phyloP scores from a whole-genome alignment of 1,139 yeast genomes.

The Nakaseomyces bracarensis region DNA sequence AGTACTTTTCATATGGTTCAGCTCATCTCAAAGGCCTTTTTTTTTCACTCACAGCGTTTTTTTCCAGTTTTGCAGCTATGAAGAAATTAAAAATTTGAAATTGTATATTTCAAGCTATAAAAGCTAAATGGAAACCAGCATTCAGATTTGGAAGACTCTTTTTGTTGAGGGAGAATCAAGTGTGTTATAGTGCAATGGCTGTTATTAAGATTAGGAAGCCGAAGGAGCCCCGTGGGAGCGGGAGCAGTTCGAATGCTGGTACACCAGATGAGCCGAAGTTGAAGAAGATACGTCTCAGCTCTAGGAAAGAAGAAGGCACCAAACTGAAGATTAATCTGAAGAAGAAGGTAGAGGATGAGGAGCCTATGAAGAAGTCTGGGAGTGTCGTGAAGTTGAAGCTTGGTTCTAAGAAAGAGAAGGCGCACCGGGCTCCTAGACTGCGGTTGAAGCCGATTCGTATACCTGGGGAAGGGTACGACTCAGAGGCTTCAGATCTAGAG shows the following conservation, averaged over 20 bases:
- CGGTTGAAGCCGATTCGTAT: slow-evolving; percentile 75
- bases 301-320: slow-evolving; percentile 9
- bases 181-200: slow-evolving; percentile 23
- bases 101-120: no score
- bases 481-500: slow-evolving; percentile 93
- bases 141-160: no score
- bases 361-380: slow-evolving; percentile 7
- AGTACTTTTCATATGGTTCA: no score
- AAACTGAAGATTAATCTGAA: slow-evolving; percentile 32
- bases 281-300: slow-evolving; percentile 25
- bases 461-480: slow-evolving; percentile 94
- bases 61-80: no score
- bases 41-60: not conserved
- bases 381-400: slow-evolving; percentile 25
- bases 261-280: slow-evolving; percentile 18
- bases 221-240: slow-evolving; percentile 14
- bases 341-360: slow-evolving; percentile 15
- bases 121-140: not conserved
- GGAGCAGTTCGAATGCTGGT: slow-evolving; percentile 6
- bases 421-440: slow-evolving; percentile 47
- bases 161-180: not conserved
- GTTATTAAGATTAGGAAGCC: slow-evolving; percentile 30
- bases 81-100: no score
- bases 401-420: slow-evolving; percentile 26
- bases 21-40: slow-evolving; percentile 8